phyloP scores from a whole-genome alignment of 176 grass and related monocot species.

The Avena insularis region DNA sequence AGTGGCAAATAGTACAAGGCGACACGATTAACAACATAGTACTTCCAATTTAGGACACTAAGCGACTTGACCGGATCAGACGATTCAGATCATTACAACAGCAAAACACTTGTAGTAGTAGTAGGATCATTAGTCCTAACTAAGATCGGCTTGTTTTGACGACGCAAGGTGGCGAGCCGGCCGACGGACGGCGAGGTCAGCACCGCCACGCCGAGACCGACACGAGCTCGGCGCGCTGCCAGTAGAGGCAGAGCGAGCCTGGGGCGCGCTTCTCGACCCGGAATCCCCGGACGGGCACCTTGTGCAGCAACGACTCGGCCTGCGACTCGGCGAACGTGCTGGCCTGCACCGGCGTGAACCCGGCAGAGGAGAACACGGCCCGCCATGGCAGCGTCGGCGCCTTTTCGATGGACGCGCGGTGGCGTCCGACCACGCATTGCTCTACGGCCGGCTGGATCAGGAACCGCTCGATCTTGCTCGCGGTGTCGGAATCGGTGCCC shows the following conservation, averaged over 20 bases:
- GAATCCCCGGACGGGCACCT: conserved; percentile 77
- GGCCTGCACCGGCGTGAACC: conserved; percentile 70
- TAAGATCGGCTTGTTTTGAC: conserved; percentile 43
- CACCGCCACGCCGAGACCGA: conserved; percentile 91
- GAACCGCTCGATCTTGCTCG: conserved; percentile 71
- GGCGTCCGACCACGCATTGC: conserved; percentile 57
- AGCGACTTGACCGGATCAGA: conserved; percentile 36
- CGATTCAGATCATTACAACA: conserved; percentile 42
- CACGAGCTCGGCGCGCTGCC: conserved; percentile 80
- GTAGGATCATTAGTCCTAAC: conserved; percentile 77
- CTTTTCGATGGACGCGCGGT: conserved; percentile 52
- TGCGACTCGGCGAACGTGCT: conserved; percentile 87
- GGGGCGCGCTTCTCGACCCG: conserved; percentile 76
- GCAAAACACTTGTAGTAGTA: conserved; percentile 24
- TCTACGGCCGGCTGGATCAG: conserved; percentile 74
- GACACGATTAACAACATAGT: conserved; percentile 32
- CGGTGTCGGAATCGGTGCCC: conserved; percentile 55
- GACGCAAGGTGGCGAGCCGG: neutral
- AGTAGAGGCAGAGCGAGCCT: conserved; percentile 78
- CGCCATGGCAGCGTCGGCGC: conserved; percentile 48
- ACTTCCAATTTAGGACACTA: conserved; percentile 47
- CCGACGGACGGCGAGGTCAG: conserved; percentile 27
- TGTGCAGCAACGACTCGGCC: conserved; percentile 79
- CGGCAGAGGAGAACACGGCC: conserved; percentile 60
- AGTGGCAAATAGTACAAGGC: conserved; percentile 28